Evolutionary conservation across 176 grass and related monocot species (phyloP).

Genomic region (sorghum (Sorghum bicolor)): Sorghum_bicolor_NCBIv3 NC_012872.2:12317001-12317500

Average conservation of each 20-base stretch:
- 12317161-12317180: constrained; percentile 71
- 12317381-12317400: constrained; percentile 25
- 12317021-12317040: neutral
- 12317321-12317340: constrained; percentile 32
- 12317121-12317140: constrained; percentile 52
- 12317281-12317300: constrained; percentile 57
- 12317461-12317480: constrained; percentile 1
- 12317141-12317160: constrained; percentile 59
- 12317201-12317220: constrained; percentile 57
- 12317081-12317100: neutral
- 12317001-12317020: neutral
- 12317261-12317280: constrained; percentile 68
- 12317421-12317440: constrained; percentile 24
- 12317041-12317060: neutral
- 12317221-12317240: constrained; percentile 32
- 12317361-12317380: constrained; percentile 35
- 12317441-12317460: constrained; percentile 35
- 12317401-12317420: constrained; percentile 7
- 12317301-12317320: constrained; percentile 54
- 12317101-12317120: constrained; percentile 50
- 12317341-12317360: constrained; percentile 33
- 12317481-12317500: constrained; percentile 39
- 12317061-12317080: constrained; percentile 4
- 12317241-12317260: constrained; percentile 52
- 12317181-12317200: constrained; percentile 61